Base-by-base conservation (phyloP, 164 flowering plant genomes). In the Liquidambar formosana region DNA sequence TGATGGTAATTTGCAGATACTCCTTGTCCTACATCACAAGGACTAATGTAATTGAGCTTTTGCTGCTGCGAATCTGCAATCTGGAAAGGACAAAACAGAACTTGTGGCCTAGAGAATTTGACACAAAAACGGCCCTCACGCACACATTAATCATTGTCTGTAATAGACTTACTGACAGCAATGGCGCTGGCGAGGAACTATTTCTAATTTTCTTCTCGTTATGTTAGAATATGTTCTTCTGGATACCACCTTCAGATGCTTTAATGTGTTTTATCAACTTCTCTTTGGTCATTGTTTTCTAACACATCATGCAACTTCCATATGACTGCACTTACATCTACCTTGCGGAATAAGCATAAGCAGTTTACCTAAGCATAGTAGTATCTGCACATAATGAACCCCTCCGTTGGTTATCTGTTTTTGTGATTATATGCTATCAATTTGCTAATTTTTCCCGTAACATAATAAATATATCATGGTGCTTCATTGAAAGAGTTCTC, bases 391-490 rank as follows among this genome's bases (percentile, higher is more conserved):
- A 12, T 57, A 26, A 12, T 13, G 38, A 23, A 10, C 12, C 22
- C 57, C 16, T 23, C 16, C 22, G 16, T 25, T 25, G 16, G 33
- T 57, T 57, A 26, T 57, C 60, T 57, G 60, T 12, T 28, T n/a
- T n/a, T 41, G 47, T 41, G 11, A 33, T 38, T 41, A 33, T 61
- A n/a, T 61, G 47, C 46, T 61, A 10, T 61, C 21, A n/a, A 26
- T 61, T 61, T 44, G 64, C 64, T 61, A 2, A 38, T 16, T 61
- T 19, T 18, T 44, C 12, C n/a, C n/a, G n/a, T n/a, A n/a, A n/a
- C n/a, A n/a, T n/a, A n/a, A 3, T 19, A 9, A 22, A 57, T 57
- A 12, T 38, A 28, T 15, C 16, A 38, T 28, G 46, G n/a, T 61
- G 2, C 49, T 26, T 61, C 26, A 14, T 61, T 38, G 38, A 23